A percentile compares a stretch with the other conserved stretches of the same genome.
These are phyloP conservation scores for Pseudonectria foliicola DNA, from an alignment of 2,329 filamentous ascomycete species.

Conservation along the genomic window DNA sequence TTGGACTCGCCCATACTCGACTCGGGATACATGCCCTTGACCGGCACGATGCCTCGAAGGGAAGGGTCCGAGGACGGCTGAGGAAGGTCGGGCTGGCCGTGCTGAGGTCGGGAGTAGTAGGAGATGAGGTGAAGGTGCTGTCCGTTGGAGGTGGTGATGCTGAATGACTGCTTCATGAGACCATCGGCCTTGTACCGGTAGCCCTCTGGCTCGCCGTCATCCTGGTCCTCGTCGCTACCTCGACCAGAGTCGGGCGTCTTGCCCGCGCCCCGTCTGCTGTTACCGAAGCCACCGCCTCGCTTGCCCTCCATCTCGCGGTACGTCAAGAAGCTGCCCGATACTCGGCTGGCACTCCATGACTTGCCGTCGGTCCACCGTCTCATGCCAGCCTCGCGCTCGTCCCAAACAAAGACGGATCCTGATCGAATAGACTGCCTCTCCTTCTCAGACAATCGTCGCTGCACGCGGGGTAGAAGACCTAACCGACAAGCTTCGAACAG, in stretches of 20 bases:
- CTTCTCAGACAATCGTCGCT: constrained; percentile 89
- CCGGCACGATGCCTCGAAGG: constrained; percentile 74
- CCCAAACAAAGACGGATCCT: constrained; percentile 99
- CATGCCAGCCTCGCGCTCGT: constrained; percentile 97
- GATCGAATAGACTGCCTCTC: constrained; percentile 94
- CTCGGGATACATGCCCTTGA: constrained; percentile 96
- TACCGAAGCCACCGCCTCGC: constrained; percentile 69
- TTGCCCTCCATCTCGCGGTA: constrained; percentile 99
- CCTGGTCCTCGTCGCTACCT: constrained; percentile 77
- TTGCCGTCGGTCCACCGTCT: constrained; percentile 97
- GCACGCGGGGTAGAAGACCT: constrained; percentile 82
- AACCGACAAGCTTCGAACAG: constrained; percentile 95
- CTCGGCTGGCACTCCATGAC: constrained; percentile 95
- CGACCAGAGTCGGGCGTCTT: constrained; percentile 80
- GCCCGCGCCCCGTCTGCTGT: constrained; percentile 49
- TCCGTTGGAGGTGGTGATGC: constrained; percentile 82
- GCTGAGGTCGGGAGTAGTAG: constrained; percentile 81
- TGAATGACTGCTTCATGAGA: constrained; percentile 99
- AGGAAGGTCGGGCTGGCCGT: constrained; percentile 63
- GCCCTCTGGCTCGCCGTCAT: constrained; percentile 78
- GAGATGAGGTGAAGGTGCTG: constrained; percentile 97
- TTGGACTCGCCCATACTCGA: constrained; percentile 83
- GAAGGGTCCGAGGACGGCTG: constrained; percentile 76
- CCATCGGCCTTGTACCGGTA: constrained; percentile 95
- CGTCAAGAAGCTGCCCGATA: constrained; percentile 94